Evolutionary conservation across 176 grass and related monocot genomes (phyloP), one percentile per base, ranked within the genome.

Genomic region (Rhynchospora pubera): DNA sequence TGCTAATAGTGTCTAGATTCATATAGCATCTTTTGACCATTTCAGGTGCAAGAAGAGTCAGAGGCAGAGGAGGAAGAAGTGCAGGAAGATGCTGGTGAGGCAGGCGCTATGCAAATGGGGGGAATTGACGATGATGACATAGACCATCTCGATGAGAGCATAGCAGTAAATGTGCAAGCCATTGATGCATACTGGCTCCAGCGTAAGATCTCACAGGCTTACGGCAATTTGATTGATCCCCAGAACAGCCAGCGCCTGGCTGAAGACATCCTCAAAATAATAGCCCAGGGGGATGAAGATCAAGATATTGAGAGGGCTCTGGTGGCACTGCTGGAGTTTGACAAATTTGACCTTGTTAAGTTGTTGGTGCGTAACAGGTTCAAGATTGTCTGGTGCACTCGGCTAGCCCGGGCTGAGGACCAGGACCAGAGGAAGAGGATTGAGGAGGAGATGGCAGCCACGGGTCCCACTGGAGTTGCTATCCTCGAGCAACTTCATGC

Each of bases 121-220:
- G 90, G 92, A 78, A 84, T 93, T 62, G 90, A 98, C 46, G 92
- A 94, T 0, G 90, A 91, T 66, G 95, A 98, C 28, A 64, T 87
- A 85, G 89, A 93, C 60, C 88, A 94, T 15, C 81, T 89, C 7
- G 89, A 89, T 0, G 89, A 93, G 75, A 91, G 87, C 8, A 50
- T 93, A 21, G 85, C 78, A 1, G 87, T 98, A 77, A 93, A 98
- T 71, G 96, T 98, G 47, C 92, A 98, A 83, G 96, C 93, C 83
- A 98, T 98, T 22, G 96, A 98, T 84, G 96, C 96, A 43, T 94
- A 95, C 91, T 98, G 96, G 96, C 92, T 98, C 44, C 92, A 98
- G 70, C 89, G 96, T 58, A 98, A 95, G 84, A 91, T 98, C 84
- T 91, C 96, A 43, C 87, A 95, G 75, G 92, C 92, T 14, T 98